phyloP scores from a whole-genome alignment of 306 rosid species.

The Inga laurina region DNA sequence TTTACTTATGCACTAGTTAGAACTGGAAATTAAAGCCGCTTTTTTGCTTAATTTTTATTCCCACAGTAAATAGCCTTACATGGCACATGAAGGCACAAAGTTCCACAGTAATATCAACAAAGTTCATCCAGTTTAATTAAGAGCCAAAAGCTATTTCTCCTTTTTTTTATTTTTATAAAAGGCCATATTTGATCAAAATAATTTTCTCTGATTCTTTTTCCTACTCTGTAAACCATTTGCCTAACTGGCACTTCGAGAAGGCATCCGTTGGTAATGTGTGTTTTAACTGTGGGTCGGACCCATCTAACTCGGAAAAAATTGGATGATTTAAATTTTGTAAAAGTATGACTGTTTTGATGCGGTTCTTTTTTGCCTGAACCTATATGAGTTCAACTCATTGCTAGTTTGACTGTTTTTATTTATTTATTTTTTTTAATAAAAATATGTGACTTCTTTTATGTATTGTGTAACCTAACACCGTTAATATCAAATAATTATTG shows the following conservation, averaged over 20 bases:
- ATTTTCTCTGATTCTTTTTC: not conserved
- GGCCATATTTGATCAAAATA: not conserved
- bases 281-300: too few species aligned
- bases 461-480: too few species aligned
- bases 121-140: slow-evolving; percentile 20
- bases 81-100: slow-evolving; percentile 8
- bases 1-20: slow-evolving; percentile 9
- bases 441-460: too few species aligned
- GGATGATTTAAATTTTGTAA: too few species aligned
- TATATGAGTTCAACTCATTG: too few species aligned
- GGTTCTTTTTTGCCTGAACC: too few species aligned
- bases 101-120: not conserved
- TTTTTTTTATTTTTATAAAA: not conserved
- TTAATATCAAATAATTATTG: too few species aligned
- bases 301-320: too few species aligned
- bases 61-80: slow-evolving; percentile 20
- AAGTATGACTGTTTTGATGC: too few species aligned
- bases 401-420: too few species aligned
- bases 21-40: not conserved
- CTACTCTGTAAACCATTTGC: not conserved
- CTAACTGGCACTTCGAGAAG: slow-evolving; percentile 28
- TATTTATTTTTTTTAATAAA: too few species aligned
- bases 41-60: not conserved
- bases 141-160: not conserved
- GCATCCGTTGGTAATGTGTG: not conserved